These are phyloP conservation scores for Marchantia paleacea DNA, from an alignment of 225 moss, liverwort and hornwort species.

Conservation along the genomic window DNA sequence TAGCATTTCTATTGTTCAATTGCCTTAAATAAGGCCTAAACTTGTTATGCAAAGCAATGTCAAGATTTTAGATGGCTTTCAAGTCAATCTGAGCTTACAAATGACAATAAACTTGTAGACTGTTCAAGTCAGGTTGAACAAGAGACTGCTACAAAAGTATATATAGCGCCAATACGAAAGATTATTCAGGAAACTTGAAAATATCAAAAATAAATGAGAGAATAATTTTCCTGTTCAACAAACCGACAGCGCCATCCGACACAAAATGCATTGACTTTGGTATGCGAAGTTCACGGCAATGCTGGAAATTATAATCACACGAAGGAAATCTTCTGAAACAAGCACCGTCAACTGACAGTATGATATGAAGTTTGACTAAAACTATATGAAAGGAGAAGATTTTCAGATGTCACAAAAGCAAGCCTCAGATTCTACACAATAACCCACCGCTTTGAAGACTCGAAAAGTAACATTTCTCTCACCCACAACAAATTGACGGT, in stretches of 20 bases:
- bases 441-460: no score
- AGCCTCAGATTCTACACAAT: no score
- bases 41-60: no score
- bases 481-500: no score
- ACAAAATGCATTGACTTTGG: background rate
- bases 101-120: background rate
- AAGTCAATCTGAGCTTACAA: no score
- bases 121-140: background rate
- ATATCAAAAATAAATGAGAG: background rate
- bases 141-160: background rate
- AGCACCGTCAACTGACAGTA: background rate
- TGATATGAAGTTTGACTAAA: background rate
- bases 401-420: no score
- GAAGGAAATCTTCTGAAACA: background rate
- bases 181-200: background rate
- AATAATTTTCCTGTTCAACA: background rate
- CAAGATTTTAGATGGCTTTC: no score
- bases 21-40: no score
- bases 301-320: background rate
- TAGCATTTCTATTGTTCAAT: no score
- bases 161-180: background rate
- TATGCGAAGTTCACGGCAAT: no score
- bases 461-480: no score
- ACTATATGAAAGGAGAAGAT: background rate
- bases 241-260: background rate